Conservation (phyloP, 331 rosid species). For the Phaseolus coccineus region DNA sequence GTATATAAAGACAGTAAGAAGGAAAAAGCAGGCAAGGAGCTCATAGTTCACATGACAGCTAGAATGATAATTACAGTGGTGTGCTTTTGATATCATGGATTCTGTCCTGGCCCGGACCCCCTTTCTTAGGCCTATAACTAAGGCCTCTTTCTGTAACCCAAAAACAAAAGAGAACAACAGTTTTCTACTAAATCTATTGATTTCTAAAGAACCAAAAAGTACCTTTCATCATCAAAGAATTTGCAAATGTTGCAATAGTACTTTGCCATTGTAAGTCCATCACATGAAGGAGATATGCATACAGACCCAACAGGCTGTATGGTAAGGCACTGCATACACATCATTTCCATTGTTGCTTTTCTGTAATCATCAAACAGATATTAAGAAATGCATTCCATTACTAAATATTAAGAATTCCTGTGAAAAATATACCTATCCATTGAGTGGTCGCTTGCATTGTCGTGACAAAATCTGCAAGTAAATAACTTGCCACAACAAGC, state of each 20-base stretch:
- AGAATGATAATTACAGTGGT: not conserved
- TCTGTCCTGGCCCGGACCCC: not conserved
- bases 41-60: not conserved
- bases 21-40: not conserved
- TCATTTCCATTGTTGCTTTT: constrained; percentile 92
- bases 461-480: constrained; percentile 98
- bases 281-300: constrained; percentile 88
- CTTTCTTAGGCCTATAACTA: not conserved
- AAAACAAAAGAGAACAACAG: not conserved
- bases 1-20: not conserved
- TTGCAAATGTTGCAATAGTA: constrained; percentile 92
- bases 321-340: constrained; percentile 89
- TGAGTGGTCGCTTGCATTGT: constrained; percentile 96
- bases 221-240: constrained; percentile 99
- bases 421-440: constrained; percentile 87
- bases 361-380: constrained; percentile 56
- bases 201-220: constrained; percentile 8
- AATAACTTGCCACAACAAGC: constrained; percentile 94
- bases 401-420: constrained; percentile 23
- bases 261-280: constrained; percentile 85
- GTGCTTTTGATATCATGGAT: not conserved
- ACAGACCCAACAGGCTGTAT: constrained; percentile 87
- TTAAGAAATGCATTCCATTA: constrained; percentile 44
- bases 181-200: not conserved
- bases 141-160: not conserved